These are phyloP conservation scores for Gracilariopsis chorda DNA, from an alignment of 23 red algal genomes.

Conservation along the genomic window DNA sequence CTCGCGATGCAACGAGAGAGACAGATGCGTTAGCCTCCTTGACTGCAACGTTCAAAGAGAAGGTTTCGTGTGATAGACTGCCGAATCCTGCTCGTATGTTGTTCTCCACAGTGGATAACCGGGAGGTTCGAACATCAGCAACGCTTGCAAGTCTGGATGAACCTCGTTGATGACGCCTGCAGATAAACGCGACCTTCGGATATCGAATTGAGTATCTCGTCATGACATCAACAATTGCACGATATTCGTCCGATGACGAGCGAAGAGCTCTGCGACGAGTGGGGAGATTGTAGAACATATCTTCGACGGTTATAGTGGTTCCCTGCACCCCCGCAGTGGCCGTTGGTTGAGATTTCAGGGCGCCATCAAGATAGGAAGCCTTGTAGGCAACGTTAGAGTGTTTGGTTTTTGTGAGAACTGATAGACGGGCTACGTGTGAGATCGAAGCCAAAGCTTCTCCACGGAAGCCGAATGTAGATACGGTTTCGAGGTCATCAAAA, in stretches of 20 bases:
- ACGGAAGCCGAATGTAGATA: slow-evolving; percentile 90
- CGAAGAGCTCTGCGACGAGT: slow-evolving; percentile 31
- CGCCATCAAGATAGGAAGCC: slow-evolving; percentile 73
- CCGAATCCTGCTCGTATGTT: slow-evolving; percentile 87
- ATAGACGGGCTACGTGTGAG: slow-evolving; percentile 75
- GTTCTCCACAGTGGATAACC: slow-evolving; percentile 21
- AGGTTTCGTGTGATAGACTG: slow-evolving; percentile 51
- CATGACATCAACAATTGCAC: slow-evolving; percentile 84
- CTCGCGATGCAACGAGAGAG: slow-evolving; percentile 35
- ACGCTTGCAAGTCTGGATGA: background rate
- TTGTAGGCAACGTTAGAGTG: slow-evolving; percentile 42
- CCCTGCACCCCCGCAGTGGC: slow-evolving; percentile 69
- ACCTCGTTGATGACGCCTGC: background rate
- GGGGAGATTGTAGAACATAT: slow-evolving; percentile 90
- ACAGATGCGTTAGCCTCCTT: slow-evolving; percentile 17
- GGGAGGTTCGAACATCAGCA: slow-evolving; percentile 46
- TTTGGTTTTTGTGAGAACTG: slow-evolving; percentile 50
- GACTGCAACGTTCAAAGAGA: slow-evolving; percentile 32
- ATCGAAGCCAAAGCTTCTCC: slow-evolving; percentile 97
- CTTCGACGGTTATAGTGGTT: slow-evolving; percentile 82
- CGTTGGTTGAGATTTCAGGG: slow-evolving; percentile 13
- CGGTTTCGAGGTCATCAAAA: slow-evolving; percentile 65
- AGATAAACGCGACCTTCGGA: slow-evolving; percentile 63
- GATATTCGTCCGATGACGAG: slow-evolving; percentile 83
- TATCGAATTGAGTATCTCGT: slow-evolving; percentile 79